Evolutionary conservation across 306 rosid species (phyloP), one percentile per base, ranked within the genome.

Genomic region (Casuarina glauca): DNA sequence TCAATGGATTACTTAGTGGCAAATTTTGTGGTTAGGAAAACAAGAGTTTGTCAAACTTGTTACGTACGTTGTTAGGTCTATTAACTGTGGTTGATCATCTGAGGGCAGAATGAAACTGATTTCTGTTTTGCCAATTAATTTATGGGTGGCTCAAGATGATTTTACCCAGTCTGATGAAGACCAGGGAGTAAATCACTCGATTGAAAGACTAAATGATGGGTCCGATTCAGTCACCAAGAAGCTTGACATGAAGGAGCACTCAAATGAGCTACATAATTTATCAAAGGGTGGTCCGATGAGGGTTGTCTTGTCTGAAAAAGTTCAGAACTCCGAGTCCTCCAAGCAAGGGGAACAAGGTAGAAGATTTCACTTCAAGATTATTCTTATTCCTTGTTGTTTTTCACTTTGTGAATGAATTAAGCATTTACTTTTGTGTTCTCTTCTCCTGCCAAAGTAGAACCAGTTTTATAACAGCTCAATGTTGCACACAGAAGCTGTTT

Each of bases 131-230:
- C 55, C 42, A 63, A 53, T 75, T 63, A 69, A 71, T 78, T 36
- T 45, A 54, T 80, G 78, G 86, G 73, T 81, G 87, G 74, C 73
- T 78, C 42, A 83, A 90, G 98, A 94, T 86, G 98, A 94, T 85
- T 90, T 92, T 53, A 87, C 91, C 15, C 84, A 79, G 69, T 77
- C 88, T 71, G 89, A 83, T 74, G 87, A 84, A 76, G 91, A 84
- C 58, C 89, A 79, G 69, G 91, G 73, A 50, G 75, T 85, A 70
- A 76, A 69, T 79, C 72, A 75, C 81, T 86, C 85, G 50, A 72
- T 72, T 82, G 89, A 83, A 36, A 70, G 57, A 74, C 74, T 73
- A 55, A 80, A 84, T 70, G 74, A 44, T 57, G 83, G 51, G 66
- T 74, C 70, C 76, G 77, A 79, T 77, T 66, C 5, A n/a, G 77